Conservation (phyloP, 208 protist species). For the Leishmania martiniquensis region DNA sequence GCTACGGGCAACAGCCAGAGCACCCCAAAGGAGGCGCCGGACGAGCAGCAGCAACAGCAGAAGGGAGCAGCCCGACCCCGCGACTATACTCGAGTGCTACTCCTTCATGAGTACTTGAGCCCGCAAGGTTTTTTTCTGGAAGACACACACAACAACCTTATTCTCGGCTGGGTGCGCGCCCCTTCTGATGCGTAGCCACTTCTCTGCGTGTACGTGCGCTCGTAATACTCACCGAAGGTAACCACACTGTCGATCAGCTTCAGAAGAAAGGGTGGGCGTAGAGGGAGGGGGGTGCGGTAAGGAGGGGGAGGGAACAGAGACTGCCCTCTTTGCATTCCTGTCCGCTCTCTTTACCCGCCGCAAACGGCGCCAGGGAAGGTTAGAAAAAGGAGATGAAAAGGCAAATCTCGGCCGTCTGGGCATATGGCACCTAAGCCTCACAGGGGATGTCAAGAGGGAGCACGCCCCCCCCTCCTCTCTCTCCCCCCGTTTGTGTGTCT, state of each 20-base stretch:
- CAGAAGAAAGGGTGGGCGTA: too few species aligned
- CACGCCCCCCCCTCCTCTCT: too few species aligned
- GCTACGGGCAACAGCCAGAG: background rate
- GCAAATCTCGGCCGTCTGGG: too few species aligned
- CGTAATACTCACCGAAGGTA: background rate
- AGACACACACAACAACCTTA: slow-evolving; percentile 40
- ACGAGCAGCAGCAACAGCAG: background rate
- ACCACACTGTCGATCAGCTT: too few species aligned
- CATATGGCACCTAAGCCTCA: too few species aligned
- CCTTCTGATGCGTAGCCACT: background rate
- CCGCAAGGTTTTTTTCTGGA: slow-evolving; percentile 40
- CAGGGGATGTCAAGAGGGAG: too few species aligned
- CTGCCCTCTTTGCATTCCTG: background rate
- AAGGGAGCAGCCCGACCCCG: slow-evolving; percentile 6
- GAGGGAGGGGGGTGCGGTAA: too few species aligned
- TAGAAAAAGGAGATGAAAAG: too few species aligned
- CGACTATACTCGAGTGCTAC: slow-evolving; percentile 39
- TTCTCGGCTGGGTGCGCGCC: slow-evolving; percentile 52
- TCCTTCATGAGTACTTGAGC: slow-evolving; percentile 42
- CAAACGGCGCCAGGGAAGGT: too few species aligned
- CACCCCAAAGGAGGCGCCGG: background rate
- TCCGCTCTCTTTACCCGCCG: too few species aligned
- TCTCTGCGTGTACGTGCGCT: background rate
- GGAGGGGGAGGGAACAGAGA: background rate
- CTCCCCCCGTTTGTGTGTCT: background rate